Evolutionary conservation across 352 stramenopile species (phyloP).

Genomic region (Phytophthora fragariaefolia): DNA sequence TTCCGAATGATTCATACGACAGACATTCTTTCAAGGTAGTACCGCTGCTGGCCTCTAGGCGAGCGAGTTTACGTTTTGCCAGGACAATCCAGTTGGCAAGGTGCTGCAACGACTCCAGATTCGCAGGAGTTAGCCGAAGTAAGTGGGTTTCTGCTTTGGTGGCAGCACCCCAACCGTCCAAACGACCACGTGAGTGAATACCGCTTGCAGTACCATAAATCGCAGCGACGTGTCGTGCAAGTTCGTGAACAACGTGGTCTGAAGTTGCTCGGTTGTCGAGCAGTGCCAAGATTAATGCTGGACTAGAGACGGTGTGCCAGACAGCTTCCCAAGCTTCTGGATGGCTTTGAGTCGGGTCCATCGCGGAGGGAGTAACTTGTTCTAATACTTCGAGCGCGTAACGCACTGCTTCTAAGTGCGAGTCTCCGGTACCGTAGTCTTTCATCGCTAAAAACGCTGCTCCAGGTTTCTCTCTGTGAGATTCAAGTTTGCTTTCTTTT

Average conservation of each 20-base stretch:
- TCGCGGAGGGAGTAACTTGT: slow-evolving; percentile 31
- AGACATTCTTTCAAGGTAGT: slow-evolving; percentile 10
- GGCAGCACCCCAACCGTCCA: slow-evolving; percentile 32
- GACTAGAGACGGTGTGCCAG: slow-evolving; percentile 59
- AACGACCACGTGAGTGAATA: slow-evolving; percentile 53
- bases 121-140: slow-evolving; percentile 54
- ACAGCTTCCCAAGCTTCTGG: slow-evolving; percentile 42
- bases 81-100: slow-evolving; percentile 85
- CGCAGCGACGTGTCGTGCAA: slow-evolving; percentile 57
- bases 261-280: slow-evolving; percentile 45
- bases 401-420: slow-evolving; percentile 61
- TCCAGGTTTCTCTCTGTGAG: slow-evolving; percentile 23
- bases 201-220: slow-evolving; percentile 58
- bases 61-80: slow-evolving; percentile 73
- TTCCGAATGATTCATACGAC: slow-evolving; percentile 20
- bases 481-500: slow-evolving; percentile 9
- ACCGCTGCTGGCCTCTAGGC: slow-evolving; percentile 49
- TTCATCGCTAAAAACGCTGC: slow-evolving; percentile 53
- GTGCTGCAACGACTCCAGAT: slow-evolving; percentile 78
- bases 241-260: slow-evolving; percentile 58
- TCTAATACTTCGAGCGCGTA: slow-evolving; percentile 74
- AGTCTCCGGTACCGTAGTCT: slow-evolving; percentile 53
- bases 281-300: slow-evolving; percentile 73
- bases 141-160: slow-evolving; percentile 27
- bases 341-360: slow-evolving; percentile 40